Conservation (phyloP, 2,329 filamentous ascomycete genomes). For the Mariannaea elegans region DNA sequence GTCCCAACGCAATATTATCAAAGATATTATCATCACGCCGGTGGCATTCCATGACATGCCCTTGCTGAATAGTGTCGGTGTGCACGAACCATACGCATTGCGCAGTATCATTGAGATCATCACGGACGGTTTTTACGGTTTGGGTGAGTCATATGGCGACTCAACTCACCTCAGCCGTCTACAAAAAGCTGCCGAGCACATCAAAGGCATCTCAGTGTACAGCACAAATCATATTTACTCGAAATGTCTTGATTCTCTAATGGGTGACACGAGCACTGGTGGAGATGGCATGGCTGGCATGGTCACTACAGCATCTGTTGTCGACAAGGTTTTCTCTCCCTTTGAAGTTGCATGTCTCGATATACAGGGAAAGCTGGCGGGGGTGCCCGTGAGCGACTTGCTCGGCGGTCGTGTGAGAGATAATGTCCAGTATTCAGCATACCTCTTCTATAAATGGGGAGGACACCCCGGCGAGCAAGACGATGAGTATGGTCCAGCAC, state of each 20-base stretch:
- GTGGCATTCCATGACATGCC: slow-evolving; percentile 57
- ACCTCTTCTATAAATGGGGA: slow-evolving; percentile 55
- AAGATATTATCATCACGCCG: slow-evolving; percentile 51
- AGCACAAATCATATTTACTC: slow-evolving; percentile 88
- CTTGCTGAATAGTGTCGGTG: slow-evolving; percentile 53
- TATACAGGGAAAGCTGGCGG: slow-evolving; percentile 51
- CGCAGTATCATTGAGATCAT: slow-evolving; percentile 53
- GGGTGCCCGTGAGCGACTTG: slow-evolving; percentile 50
- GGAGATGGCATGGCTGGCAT: slow-evolving; percentile 68
- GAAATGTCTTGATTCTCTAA: slow-evolving; percentile 78
- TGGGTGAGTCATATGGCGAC: slow-evolving; percentile 54
- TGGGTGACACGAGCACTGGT: slow-evolving; percentile 56
- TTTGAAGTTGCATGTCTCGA: slow-evolving; percentile 55
- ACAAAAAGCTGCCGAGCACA: slow-evolving; percentile 41
- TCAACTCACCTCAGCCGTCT: slow-evolving; percentile 48
- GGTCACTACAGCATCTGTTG: slow-evolving; percentile 52
- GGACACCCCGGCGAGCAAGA: slow-evolving; percentile 50
- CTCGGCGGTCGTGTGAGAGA: slow-evolving; percentile 51
- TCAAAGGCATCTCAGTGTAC: slow-evolving; percentile 44
- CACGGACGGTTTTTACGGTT: slow-evolving; percentile 46
- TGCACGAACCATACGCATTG: slow-evolving; percentile 54
- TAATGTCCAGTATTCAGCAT: slow-evolving; percentile 53
- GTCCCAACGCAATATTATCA: slow-evolving; percentile 42
- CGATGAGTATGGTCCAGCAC: slow-evolving; percentile 51
- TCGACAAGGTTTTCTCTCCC: slow-evolving; percentile 53